Percentiles rank a stretch among this genome's conserved stretches.
Evolutionary conservation across 495 filamentous ascomycete species (phyloP).

Genomic region (Talaromyces stipitatus): DNA sequence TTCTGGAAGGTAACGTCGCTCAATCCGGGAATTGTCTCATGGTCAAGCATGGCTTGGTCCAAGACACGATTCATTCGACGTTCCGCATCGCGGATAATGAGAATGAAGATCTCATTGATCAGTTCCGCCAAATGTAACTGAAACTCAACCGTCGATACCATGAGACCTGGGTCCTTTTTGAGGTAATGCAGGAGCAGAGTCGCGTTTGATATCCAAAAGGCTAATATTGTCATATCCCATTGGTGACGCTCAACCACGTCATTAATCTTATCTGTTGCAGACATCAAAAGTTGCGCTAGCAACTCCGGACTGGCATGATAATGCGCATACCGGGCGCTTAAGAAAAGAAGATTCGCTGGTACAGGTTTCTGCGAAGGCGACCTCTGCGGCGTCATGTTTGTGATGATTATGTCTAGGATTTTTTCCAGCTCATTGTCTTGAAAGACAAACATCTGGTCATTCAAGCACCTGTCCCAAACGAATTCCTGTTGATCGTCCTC

Average conservation of each 20-base stretch:
- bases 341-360: conserved; percentile 92
- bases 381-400: conserved; percentile 94
- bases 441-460: conserved; percentile 99
- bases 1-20: conserved; percentile 95
- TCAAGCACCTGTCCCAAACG: conserved; percentile 90
- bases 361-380: conserved; percentile 96
- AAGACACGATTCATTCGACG: conserved; percentile 92
- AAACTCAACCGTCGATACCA: conserved; percentile 77
- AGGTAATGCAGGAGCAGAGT: conserved; percentile 92
- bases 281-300: conserved; percentile 67
- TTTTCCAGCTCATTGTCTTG: conserved; percentile 85
- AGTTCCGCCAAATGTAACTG: conserved; percentile 90
- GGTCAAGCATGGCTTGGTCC: conserved; percentile 88
- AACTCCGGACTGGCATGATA: conserved; percentile 90
- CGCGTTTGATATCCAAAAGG: conserved; percentile 98
- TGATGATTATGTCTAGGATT: conserved; percentile 93
- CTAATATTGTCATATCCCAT: conserved; percentile 99
- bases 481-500: conserved; percentile 92
- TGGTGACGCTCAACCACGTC: conserved; percentile 88
- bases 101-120: conserved; percentile 96
- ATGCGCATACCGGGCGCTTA: conserved; percentile 92
- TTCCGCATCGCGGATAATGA: conserved; percentile 98
- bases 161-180: conserved; percentile 83
- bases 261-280: conserved; percentile 94
- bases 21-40: conserved; percentile 96